Conservation (phyloP, 371 early-diverging fungal genomes). For the Apophysomyces trapeziformis region DNA sequence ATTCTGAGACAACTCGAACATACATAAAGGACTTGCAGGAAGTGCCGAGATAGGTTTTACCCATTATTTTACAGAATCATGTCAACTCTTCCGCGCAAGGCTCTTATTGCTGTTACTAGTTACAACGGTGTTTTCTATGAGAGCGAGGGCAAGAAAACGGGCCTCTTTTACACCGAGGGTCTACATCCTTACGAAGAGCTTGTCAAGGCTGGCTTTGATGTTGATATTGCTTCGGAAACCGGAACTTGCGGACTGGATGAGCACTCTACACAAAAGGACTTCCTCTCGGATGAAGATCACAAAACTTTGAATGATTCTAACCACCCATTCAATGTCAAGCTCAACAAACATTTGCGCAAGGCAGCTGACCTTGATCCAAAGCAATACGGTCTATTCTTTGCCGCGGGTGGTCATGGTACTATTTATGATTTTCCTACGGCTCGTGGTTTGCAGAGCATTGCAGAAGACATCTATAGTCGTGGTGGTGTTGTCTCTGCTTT, state of each 20-base stretch:
- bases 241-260: conserved; percentile 56
- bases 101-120: conserved; percentile 51
- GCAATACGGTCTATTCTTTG: conserved; percentile 58
- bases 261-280: conserved; percentile 47
- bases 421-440: conserved; percentile 57
- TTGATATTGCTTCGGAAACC: conserved; percentile 59
- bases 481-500: conserved; percentile 60
- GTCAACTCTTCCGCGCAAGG: conserved; percentile 48
- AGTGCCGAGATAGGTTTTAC: not conserved
- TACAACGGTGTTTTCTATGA: conserved; percentile 51
- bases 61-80: not conserved
- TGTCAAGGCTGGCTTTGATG: conserved; percentile 49
- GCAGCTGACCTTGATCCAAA: conserved; percentile 50
- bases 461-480: conserved; percentile 75
- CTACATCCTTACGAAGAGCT: conserved; percentile 55
- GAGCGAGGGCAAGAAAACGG: conserved; percentile 53
- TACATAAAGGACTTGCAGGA: not conserved
- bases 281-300: conserved; percentile 43
- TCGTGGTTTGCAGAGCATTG: conserved; percentile 62
- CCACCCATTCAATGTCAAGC: conserved; percentile 46
- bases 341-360: conserved; percentile 44
- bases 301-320: conserved; percentile 38
- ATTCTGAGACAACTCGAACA: not conserved
- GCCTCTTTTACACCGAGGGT: conserved; percentile 59
- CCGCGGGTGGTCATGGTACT: conserved; percentile 56